A percentile compares a stretch with the other conserved stretches of the same genome.
phyloP scores from a whole-genome alignment of 176 grass and related monocot genomes.

The Musa acuminata region DNA sequence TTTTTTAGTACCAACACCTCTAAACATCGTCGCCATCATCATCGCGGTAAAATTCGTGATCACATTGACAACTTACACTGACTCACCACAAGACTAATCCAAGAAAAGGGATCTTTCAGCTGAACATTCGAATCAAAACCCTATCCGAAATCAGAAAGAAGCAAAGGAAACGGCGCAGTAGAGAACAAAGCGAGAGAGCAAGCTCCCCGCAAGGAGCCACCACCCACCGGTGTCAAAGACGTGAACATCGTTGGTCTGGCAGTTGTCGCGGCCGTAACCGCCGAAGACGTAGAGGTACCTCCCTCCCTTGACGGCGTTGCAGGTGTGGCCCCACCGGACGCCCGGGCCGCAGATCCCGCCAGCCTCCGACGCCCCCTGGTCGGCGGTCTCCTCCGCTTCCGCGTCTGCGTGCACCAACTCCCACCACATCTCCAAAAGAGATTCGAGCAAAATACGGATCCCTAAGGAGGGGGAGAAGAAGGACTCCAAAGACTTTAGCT shows the following conservation, averaged over 20 bases:
- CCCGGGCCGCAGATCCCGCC: constrained; percentile 13
- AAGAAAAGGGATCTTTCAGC: not conserved
- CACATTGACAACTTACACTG: not conserved
- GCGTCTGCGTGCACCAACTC: constrained; percentile 6
- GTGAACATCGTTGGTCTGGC: constrained; percentile 29
- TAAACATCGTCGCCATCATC: not conserved
- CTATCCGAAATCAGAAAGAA: not conserved
- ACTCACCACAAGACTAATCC: not conserved
- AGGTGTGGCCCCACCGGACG: constrained; percentile 23
- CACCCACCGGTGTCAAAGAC: constrained; percentile 22
- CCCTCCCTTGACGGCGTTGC: constrained; percentile 14
- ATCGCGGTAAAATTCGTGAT: not conserved
- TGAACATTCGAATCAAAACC: not conserved
- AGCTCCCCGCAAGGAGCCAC: not conserved
- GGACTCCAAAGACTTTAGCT: not conserved
- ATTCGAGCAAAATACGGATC: not conserved
- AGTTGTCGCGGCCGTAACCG: constrained; percentile 13
- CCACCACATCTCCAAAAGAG: constrained; percentile 10
- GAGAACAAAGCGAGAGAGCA: not conserved
- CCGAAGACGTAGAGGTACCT: constrained; percentile 26
- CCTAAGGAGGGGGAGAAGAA: not conserved
- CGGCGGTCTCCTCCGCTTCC: not conserved
- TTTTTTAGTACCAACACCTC: not conserved
- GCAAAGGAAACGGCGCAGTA: not conserved
- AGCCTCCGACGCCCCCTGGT: not conserved